phyloP scores from a whole-genome alignment of 495 filamentous ascomycete species.

The Aspergillus funiculosus region DNA sequence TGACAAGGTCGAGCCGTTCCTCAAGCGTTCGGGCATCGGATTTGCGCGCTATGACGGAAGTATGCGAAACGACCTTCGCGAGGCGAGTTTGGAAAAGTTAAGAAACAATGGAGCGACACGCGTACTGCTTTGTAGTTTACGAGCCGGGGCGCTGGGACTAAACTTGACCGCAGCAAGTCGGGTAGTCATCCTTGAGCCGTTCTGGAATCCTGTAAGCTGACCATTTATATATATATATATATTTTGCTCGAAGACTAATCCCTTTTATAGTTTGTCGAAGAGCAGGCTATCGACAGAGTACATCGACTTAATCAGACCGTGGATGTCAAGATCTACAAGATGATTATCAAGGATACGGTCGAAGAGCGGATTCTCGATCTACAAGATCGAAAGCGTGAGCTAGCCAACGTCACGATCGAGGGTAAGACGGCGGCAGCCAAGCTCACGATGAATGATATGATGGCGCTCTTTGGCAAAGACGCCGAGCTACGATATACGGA shows the following conservation, averaged over 20 bases:
- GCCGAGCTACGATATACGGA: slow-evolving; percentile 47
- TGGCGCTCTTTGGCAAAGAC: slow-evolving; percentile 80
- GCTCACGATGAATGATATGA: slow-evolving; percentile 86
- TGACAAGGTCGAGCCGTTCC: slow-evolving; percentile 90
- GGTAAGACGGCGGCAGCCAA: slow-evolving; percentile 72
- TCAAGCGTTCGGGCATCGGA: slow-evolving; percentile 61
- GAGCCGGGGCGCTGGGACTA: slow-evolving; percentile 86
- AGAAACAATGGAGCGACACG: slow-evolving; percentile 66
- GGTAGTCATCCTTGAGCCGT: slow-evolving; percentile 92
- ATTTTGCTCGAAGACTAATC: background rate
- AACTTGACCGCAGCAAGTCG: slow-evolving; percentile 91
- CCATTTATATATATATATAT: background rate
- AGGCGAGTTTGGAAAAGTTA: slow-evolving; percentile 72
- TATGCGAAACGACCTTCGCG: slow-evolving; percentile 90
- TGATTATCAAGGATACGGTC: slow-evolving; percentile 78
- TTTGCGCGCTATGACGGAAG: slow-evolving; percentile 90
- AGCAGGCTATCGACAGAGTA: slow-evolving; percentile 97
- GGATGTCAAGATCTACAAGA: slow-evolving; percentile 89
- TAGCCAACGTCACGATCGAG: slow-evolving; percentile 80
- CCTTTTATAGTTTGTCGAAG: slow-evolving; percentile 74
- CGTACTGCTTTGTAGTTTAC: slow-evolving; percentile 84
- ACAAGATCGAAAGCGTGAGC: slow-evolving; percentile 83
- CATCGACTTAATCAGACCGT: slow-evolving; percentile 92
- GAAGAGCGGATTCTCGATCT: slow-evolving; percentile 89
- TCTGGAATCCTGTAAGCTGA: slow-evolving; percentile 84